These are phyloP conservation scores for Gloeostereum incarnatum DNA, from an alignment of 768 basidiomycete species.

Conservation along the genomic window DNA sequence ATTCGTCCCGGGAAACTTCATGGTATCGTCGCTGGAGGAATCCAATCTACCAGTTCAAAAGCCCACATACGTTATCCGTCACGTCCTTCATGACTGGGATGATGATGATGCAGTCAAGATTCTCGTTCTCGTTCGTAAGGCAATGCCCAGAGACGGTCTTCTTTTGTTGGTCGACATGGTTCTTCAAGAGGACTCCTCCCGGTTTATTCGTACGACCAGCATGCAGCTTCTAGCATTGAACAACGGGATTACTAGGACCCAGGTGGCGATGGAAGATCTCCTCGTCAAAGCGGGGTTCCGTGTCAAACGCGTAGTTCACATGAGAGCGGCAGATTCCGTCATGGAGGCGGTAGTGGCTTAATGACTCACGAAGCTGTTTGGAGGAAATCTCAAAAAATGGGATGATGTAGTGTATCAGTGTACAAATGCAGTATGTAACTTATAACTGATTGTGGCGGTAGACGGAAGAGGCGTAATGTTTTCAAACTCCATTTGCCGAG, in stretches of 20 bases:
- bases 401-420: no score
- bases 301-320: neutral
- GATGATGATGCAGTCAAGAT: constrained; percentile 16
- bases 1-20: constrained; percentile 16
- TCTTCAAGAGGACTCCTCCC: constrained; percentile 12
- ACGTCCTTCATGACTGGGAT: constrained; percentile 21
- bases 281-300: neutral
- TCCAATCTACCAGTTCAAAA: constrained; percentile 13
- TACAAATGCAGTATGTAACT: no score
- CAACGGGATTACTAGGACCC: neutral
- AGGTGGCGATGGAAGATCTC: neutral
- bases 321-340: neutral
- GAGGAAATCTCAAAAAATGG: no score
- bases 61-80: constrained; percentile 20
- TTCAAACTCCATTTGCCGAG: no score
- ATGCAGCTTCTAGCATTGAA: constrained; percentile 13
- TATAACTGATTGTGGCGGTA: no score
- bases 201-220: constrained; percentile 19
- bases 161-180: constrained; percentile 19
- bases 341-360: no score
- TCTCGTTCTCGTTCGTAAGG: constrained; percentile 15
- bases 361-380: no score
- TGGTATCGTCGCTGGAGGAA: constrained; percentile 13
- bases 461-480: no score
- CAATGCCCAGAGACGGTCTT: constrained; percentile 12